These are phyloP conservation scores for Diaporthe vaccinii DNA, from an alignment of 2,329 filamentous ascomycete species.

Conservation along the genomic window DNA sequence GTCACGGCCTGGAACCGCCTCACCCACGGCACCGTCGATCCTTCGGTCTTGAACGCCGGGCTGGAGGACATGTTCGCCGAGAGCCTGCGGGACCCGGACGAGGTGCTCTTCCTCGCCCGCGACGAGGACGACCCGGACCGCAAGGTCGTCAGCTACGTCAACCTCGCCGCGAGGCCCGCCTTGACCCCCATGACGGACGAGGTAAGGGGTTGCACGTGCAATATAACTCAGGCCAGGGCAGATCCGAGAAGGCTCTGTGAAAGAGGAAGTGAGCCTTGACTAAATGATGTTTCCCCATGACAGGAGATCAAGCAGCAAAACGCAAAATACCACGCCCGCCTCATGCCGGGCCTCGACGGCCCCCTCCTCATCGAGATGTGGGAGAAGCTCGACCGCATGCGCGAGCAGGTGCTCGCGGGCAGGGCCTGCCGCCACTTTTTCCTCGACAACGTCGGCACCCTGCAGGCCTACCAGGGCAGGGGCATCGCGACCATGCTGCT, in stretches of 20 bases:
- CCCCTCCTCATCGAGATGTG: constrained; percentile 35
- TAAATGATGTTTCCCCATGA: not conserved
- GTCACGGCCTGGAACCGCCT: constrained; percentile 29
- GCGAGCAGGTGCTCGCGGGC: constrained; percentile 28
- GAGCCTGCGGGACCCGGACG: constrained; percentile 29
- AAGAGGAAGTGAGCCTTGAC: not conserved
- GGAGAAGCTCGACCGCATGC: constrained; percentile 35
- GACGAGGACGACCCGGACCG: constrained; percentile 26
- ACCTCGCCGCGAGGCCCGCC: constrained; percentile 21
- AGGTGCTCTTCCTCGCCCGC: constrained; percentile 22
- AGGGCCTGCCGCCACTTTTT: constrained; percentile 14
- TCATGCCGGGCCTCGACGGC: constrained; percentile 34
- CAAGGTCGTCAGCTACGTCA: constrained; percentile 35
- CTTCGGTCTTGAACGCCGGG: constrained; percentile 10
- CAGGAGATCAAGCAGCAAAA: constrained; percentile 7
- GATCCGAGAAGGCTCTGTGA: too few relatives aligned
- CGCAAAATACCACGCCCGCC: constrained; percentile 9
- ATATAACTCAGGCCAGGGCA: rapidly evolving
- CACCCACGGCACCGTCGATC: constrained; percentile 31
- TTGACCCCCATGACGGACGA: constrained; percentile 10
- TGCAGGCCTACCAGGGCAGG: constrained; percentile 23
- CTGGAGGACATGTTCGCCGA: constrained; percentile 35
- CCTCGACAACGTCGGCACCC: constrained; percentile 35
- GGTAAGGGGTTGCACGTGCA: constrained; percentile 6
- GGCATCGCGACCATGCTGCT: constrained; percentile 30